Conservation (phyloP, 345 rosid genomes). For the Rhodamnia argentea region DNA sequence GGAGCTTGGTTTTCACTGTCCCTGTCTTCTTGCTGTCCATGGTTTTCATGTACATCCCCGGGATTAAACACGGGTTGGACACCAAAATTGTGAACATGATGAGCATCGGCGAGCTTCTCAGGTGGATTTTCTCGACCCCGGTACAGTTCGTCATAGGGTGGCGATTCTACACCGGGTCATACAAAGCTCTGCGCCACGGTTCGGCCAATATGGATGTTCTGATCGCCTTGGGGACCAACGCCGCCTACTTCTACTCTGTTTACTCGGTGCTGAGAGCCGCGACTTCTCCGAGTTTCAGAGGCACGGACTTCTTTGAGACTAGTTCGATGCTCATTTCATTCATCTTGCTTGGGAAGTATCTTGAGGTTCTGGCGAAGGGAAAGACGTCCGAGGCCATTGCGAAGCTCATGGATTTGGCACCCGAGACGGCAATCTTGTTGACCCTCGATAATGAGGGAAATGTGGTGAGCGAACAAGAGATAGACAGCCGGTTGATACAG, state of each 20-base stretch:
- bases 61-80: conserved; percentile 45
- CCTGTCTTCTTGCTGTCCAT: conserved; percentile 79
- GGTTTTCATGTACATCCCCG: conserved; percentile 79
- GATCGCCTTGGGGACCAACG: conserved; percentile 85
- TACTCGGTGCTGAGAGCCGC: conserved; percentile 78
- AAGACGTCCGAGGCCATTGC: conserved; percentile 93
- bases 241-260: conserved; percentile 83
- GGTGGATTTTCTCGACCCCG: conserved; percentile 71
- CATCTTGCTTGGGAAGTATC: conserved; percentile 82
- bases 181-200: conserved; percentile 67
- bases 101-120: conserved; percentile 45
- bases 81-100: conserved; percentile 72
- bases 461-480: conserved; percentile 61
- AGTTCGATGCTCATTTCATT: conserved; percentile 94
- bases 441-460: conserved; percentile 49
- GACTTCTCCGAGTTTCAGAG: conserved; percentile 40
- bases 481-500: conserved; percentile 74
- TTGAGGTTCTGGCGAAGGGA: conserved; percentile 82
- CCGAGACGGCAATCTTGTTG: conserved; percentile 62
- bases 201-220: conserved; percentile 96
- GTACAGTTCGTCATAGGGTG: conserved; percentile 84
- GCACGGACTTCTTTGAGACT: conserved; percentile 88
- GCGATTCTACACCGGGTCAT: conserved; percentile 70
- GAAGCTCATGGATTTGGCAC: conserved; percentile 83
- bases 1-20: conserved; percentile 83